Conservation (phyloP, 768 basidiomycete species). For the Kwoniella dendrophila region DNA sequence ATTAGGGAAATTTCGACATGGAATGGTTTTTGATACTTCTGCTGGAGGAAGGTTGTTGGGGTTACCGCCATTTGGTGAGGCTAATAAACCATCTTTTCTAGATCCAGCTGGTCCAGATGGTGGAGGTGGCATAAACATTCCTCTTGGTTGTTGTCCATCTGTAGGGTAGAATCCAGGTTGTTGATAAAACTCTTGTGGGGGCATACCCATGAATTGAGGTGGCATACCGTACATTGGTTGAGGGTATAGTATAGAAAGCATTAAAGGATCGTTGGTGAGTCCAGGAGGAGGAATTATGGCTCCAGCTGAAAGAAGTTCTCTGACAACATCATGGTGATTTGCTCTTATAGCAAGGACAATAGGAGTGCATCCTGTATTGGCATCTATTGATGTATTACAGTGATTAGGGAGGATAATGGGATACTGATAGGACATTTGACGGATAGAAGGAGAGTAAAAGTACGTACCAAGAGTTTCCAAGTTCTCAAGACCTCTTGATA, state of each 20-base stretch:
- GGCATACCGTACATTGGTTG: conserved; percentile 45
- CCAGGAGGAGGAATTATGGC: conserved; percentile 54
- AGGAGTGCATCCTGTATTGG: conserved; percentile 51
- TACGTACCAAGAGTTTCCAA: conserved; percentile 53
- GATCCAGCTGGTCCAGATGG: conserved; percentile 17
- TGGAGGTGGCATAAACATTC: conserved; percentile 29
- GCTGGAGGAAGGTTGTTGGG: conserved; percentile 52
- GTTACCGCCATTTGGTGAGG: conserved; percentile 33
- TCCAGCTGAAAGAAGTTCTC: conserved; percentile 50
- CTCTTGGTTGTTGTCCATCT: conserved; percentile 18
- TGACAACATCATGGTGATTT: conserved; percentile 51
- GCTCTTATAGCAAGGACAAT: conserved; percentile 53
- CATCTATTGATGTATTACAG: conserved; percentile 29
- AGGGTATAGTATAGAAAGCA: conserved; percentile 52
- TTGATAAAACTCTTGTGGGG: conserved; percentile 40
- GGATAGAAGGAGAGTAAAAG: not conserved
- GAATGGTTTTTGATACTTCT: conserved; percentile 56
- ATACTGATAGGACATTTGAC: not conserved
- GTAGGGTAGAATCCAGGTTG: conserved; percentile 29
- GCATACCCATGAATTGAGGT: conserved; percentile 37
- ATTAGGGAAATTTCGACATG: conserved; percentile 57
- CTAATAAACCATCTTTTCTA: conserved; percentile 25
- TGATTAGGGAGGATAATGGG: not conserved
- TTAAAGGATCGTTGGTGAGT: conserved; percentile 48
- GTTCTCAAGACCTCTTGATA: conserved; percentile 43